These are phyloP conservation scores for Penicillium dipodomyicola DNA, from an alignment of 495 filamentous ascomycete genomes.

Conservation along the genomic window DNA sequence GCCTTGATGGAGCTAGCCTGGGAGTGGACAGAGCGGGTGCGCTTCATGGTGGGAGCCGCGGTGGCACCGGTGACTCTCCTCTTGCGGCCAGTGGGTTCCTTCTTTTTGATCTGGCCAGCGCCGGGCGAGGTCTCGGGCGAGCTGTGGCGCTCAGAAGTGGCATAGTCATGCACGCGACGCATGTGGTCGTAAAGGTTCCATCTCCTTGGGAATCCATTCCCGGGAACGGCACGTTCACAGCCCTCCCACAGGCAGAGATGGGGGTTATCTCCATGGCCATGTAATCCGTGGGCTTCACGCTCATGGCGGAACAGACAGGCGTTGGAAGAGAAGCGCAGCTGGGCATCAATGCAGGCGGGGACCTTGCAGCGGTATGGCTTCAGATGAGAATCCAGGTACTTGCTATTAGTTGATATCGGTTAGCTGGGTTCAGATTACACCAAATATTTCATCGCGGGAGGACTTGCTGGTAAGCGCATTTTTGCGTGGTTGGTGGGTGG, in stretches of 20 bases:
- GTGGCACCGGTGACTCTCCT: constrained; percentile 39
- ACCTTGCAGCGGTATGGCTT: constrained; percentile 92
- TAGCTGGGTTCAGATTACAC: constrained; percentile 23
- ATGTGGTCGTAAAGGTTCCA: constrained; percentile 96
- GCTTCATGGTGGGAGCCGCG: constrained; percentile 46
- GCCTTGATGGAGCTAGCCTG: constrained; percentile 39
- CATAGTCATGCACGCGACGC: constrained; percentile 87
- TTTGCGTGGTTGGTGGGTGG: constrained; percentile 84
- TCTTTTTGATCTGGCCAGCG: constrained; percentile 36
- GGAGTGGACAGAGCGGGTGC: constrained; percentile 45
- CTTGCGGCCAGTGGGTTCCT: constrained; percentile 44
- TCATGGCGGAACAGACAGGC: constrained; percentile 93
- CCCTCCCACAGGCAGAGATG: constrained; percentile 80
- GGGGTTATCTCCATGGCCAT: constrained; percentile 88
- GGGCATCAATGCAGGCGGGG: constrained; percentile 68
- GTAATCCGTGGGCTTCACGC: constrained; percentile 90
- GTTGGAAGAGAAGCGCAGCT: constrained; percentile 78
- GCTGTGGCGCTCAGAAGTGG: constrained; percentile 45
- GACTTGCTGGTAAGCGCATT: constrained; percentile 95
- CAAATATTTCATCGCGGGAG: constrained; percentile 6
- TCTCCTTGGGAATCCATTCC: constrained; percentile 85
- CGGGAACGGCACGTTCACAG: constrained; percentile 74
- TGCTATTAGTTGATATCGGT: constrained; percentile 55
- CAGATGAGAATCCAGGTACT: constrained; percentile 90
- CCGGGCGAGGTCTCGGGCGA: constrained; percentile 44